Evolutionary conservation across 768 basidiomycete species (phyloP), one percentile per base, ranked within the genome.

Genomic region (Phanerochaete carnosa): DNA sequence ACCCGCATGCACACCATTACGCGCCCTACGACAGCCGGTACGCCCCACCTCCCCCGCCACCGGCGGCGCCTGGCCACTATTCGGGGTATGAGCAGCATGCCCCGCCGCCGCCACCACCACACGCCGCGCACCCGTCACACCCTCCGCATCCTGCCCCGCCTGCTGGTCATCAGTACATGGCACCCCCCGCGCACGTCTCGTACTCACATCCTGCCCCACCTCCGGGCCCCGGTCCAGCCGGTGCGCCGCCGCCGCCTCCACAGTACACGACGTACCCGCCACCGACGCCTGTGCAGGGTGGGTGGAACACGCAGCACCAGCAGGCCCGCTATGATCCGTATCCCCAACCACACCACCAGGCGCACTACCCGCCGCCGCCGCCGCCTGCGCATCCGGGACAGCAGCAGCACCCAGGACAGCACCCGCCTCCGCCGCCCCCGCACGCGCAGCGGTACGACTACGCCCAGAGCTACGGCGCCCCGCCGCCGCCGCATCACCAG

Each of bases 401-500:
- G 13, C 73, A 66, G 13, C 73, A 66, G 30, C 72, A 70, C 26
- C 66, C 66, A 35, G 73, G 72, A 13, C 71, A 61, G 16, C 72
- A 65, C 19, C 68, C 62, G 30, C 64, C 61, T 47, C 39, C 71
- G 68, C 64, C 61, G 53, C 39, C 71, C 66, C 22, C 59, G 52
- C 43, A 25, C 8, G 25, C 47, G 28, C 54, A 37, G 54, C 33
- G 54, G 35, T 55, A 55, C 39, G 54, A 55, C 25, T 53, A 51
- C 29, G 16, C 47, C 5, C n/a, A 30, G 13, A 25, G 37, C 28
- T 63, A 63, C 33, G 54, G 28, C 19, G 46, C 54, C 23, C 62
- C 52, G 46, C 53, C 54, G 13, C 61, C 59, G 39, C 39, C 58
- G 47, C 32, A 28, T 23, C 53, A 55, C 32, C 39, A 39, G 25